Percentiles rank a stretch among this genome's conserved stretches.
Conservation (phyloP, 2,329 filamentous ascomycete genomes). For the Ustilaginoidea virens region DNA sequence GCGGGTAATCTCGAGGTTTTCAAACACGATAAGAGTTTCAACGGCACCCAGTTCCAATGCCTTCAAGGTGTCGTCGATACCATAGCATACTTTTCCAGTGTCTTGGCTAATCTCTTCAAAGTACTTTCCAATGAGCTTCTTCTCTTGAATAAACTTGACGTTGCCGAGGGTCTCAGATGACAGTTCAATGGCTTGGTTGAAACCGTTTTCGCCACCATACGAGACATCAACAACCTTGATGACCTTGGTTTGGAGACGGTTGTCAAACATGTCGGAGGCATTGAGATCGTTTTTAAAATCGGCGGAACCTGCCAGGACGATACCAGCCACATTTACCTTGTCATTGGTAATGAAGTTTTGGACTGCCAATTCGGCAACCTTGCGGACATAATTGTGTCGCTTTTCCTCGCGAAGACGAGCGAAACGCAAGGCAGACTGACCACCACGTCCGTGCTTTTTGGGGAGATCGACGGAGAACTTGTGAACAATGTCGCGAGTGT, state of each 20-base stretch:
- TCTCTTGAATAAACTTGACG: conserved; percentile 99
- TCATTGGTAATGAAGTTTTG: conserved; percentile 98
- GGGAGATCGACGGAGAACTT: conserved; percentile 98
- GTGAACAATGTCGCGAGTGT: conserved; percentile 91
- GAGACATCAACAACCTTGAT: conserved; percentile 99
- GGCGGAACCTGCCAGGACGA: conserved; percentile 91
- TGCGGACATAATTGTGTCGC: conserved; percentile 98
- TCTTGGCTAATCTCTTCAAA: conserved; percentile 99
- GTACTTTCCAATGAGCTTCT: conserved; percentile 98
- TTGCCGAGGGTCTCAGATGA: conserved; percentile 92
- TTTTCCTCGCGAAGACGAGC: conserved; percentile 98
- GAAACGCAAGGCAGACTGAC: conserved; percentile 98
- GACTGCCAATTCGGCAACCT: conserved; percentile 92
- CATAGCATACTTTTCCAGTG: conserved; percentile 92
- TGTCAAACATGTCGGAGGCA: conserved; percentile 92
- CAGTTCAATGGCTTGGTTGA: conserved; percentile 98
- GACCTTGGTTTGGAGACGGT: conserved; percentile 81
- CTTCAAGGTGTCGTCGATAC: conserved; percentile 94
- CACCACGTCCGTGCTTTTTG: conserved; percentile 99
- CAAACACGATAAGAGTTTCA: conserved; percentile 89
- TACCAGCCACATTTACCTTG: conserved; percentile 92
- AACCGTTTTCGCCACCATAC: conserved; percentile 97
- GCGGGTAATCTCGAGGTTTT: conserved; percentile 89
- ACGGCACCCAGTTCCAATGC: conserved; percentile 90
- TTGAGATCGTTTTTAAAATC: conserved; percentile 99